Conservation (phyloP, 176 grass and related monocot species). For the Urochloa ruziziensis region DNA sequence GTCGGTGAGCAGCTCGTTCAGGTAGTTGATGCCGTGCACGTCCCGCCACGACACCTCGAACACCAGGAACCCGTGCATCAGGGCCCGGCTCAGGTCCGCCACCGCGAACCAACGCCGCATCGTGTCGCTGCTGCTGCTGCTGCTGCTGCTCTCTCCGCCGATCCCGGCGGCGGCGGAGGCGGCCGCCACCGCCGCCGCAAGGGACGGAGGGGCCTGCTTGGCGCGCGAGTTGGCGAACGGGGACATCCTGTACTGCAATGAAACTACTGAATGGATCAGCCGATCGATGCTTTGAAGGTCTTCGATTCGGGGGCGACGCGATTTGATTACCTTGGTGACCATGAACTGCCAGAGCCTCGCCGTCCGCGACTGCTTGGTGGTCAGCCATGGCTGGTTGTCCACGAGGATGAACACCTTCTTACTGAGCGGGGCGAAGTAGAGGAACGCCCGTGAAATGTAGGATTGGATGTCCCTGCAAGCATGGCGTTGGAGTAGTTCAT, state of each 20-base stretch:
- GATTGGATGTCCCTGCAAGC: slow-evolving; percentile 78
- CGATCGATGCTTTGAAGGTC: too few relatives aligned
- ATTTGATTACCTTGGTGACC: slow-evolving; percentile 69
- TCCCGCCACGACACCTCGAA: slow-evolving; percentile 85
- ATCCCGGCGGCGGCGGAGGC: neutral
- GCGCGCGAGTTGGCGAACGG: slow-evolving; percentile 70
- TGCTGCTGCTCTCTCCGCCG: neutral
- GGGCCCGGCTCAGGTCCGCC: slow-evolving; percentile 43
- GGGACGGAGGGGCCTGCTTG: neutral
- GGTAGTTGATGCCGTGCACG: slow-evolving; percentile 94
- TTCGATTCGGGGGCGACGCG: too few relatives aligned
- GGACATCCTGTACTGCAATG: slow-evolving; percentile 85
- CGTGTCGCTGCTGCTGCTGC: too few relatives aligned
- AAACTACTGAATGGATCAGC: neutral
- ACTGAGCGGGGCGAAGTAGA: slow-evolving; percentile 71
- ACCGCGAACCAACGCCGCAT: slow-evolving; percentile 51
- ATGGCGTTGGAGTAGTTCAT: neutral
- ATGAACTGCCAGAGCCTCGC: slow-evolving; percentile 89
- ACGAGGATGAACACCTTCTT: slow-evolving; percentile 88
- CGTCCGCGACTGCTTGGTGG: slow-evolving; percentile 56
- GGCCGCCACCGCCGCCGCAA: neutral
- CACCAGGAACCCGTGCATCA: slow-evolving; percentile 85
- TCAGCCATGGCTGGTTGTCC: slow-evolving; percentile 88
- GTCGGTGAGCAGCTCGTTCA: slow-evolving; percentile 83
- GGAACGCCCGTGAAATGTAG: slow-evolving; percentile 73